Evolutionary conservation across 2,329 filamentous ascomycete species (phyloP), one percentile per base, ranked within the genome.

Genomic region (Fusarium duplospermum): DNA sequence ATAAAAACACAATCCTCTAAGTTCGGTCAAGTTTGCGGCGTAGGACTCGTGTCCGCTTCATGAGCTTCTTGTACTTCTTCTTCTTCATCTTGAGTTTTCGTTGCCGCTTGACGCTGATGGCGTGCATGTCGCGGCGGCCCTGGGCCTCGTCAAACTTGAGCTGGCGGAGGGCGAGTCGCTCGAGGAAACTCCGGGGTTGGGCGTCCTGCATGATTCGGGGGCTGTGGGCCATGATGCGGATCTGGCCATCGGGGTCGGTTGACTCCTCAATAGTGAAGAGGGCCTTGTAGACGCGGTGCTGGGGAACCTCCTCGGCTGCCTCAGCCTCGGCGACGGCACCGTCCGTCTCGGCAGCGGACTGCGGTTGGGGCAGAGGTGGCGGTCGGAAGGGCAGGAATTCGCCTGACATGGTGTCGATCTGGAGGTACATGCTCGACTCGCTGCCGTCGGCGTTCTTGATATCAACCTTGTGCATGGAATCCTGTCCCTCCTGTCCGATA

Each of bases 21-120:
- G 89, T 86, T 80, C 91, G 89, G 79, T 93, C 94, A 79, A 96
- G 87, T 87, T 95, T 97, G 82, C 95, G 91, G 82, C 96, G 92
- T 87, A 95, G 84, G 82, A 94, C 96, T 83, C 96, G 91, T 80
- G 96, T 98, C 84, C 91, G 90, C 88, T 93, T 94, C 93, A 98
- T 95, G 77, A 98, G 88, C 91, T 99, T 99, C 95, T 98, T 98
- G 86, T 98, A 98, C 92, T 99, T 99, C 90, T 98, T 96, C 91
- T 98, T 99, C 93, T 99, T 99, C 95, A 99, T 99, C 91, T 95
- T 98, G 81, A 98, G 86, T 87, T 96, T 97, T 81, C 95, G 89
- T 85, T 97, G 94, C 83, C 96, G 90, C 88, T 93, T 95, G 77
- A 98, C 96, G 81, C 94, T 97, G 81, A 99, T 94, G 73, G 94